Base-by-base conservation (phyloP, 306 rosid species). In the Prunus campanulata region DNA sequence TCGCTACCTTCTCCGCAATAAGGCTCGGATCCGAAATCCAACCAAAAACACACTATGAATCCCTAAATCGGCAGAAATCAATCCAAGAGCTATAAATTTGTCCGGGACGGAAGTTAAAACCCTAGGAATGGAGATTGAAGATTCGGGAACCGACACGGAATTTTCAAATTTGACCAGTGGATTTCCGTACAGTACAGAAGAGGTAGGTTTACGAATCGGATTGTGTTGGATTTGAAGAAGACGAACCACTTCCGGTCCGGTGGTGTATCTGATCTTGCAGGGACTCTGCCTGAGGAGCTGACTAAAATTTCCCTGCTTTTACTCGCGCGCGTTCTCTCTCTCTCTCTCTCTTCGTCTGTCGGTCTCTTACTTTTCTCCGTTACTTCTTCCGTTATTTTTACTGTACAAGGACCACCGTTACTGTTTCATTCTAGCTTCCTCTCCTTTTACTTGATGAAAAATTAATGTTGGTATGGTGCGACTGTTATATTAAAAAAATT, bases 1-100 rank as follows among this genome's bases (percentile, higher is more conserved):
- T 47, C 46, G 57, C 71, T 68, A 57, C 48, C 65, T 74, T 77
- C 76, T 63, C 68, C 44, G 32, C 77, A 72, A 76, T 80, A 46
- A 82, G 75, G 80, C 71, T 70, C 66, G 77, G 88, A 85, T 86
- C 87, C 64, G 79, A 52, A 66, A 72, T 18, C 49, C 66, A 65
- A 35, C 49, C 8, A 20, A 35, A 25, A 24, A 0, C 3, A n/a
- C 13, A 2, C 11, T 16, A 13, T 62, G 24, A 14, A 68, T 20
- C 55, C 54, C 35, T 47, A 25, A 46, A 44, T 68, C 49, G 9
- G 10, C 7, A 63, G 46, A 30, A 30, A 35, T 19, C 49, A 65
- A 35, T 65, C 25, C 48, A 4, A 65, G 25, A 10, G 50, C 49
- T 35, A 11, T 9, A 25, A 19, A 29, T 14, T 29, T 1, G 46